phyloP scores from a whole-genome alignment of 2,329 filamentous ascomycete genomes.

The Trichophyton schoenleinii region DNA sequence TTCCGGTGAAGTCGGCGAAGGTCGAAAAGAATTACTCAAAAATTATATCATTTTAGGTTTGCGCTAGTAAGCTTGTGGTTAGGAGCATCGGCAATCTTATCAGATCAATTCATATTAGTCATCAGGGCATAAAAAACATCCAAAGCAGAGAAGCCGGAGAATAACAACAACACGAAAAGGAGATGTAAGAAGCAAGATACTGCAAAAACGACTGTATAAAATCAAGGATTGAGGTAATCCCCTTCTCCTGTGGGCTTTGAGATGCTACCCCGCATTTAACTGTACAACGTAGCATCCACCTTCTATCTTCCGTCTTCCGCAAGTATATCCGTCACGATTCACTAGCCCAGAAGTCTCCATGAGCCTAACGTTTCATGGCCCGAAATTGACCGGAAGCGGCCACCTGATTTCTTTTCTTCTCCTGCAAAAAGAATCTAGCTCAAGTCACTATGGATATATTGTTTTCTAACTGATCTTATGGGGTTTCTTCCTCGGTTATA shows the following conservation, averaged over 20 bases:
- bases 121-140: background rate
- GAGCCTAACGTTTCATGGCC: background rate
- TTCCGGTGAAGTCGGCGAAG: background rate
- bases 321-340: background rate
- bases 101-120: background rate
- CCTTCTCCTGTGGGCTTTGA: background rate
- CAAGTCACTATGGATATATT: background rate
- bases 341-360: background rate
- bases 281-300: background rate
- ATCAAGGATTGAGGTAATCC: background rate
- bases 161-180: background rate
- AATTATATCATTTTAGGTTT: background rate
- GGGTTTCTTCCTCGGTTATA: background rate
- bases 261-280: background rate
- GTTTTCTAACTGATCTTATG: background rate
- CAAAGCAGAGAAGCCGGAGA: background rate
- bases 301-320: background rate
- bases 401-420: background rate
- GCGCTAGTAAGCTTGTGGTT: background rate
- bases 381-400: background rate
- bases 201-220: too few relatives aligned
- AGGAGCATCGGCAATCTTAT: background rate
- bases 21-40: background rate
- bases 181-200: background rate
- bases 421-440: background rate